Evolutionary conservation across 352 stramenopile genomes (phyloP).

Genomic region (Achlya hypogyna): DNA sequence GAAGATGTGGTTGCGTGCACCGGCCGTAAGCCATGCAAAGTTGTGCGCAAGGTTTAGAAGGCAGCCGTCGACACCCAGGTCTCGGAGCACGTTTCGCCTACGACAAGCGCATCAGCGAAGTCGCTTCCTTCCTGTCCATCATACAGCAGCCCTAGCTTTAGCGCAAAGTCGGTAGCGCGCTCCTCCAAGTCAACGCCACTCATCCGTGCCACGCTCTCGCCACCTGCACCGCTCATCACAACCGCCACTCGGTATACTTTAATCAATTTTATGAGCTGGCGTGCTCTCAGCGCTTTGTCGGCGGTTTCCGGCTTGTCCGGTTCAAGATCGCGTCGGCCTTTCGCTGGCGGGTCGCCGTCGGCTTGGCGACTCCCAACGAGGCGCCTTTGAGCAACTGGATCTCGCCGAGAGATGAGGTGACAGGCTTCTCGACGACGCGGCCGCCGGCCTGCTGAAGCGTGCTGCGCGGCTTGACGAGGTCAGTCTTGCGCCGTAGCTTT

Average conservation of each 20-base stretch:
- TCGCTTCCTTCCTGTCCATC: neutral
- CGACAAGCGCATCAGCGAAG: neutral
- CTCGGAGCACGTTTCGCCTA: constrained; percentile 36
- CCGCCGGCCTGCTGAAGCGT: neutral
- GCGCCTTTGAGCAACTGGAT: neutral
- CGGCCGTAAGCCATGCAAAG: constrained; percentile 57
- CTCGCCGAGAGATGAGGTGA: neutral
- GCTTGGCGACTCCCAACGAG: neutral
- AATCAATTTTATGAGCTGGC: no score
- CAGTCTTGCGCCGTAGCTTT: neutral
- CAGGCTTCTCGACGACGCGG: neutral
- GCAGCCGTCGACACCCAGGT: constrained; percentile 34
- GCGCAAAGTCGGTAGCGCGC: neutral
- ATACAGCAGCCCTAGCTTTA: constrained; percentile 9
- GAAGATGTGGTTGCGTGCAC: constrained; percentile 54
- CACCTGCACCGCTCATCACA: no score
- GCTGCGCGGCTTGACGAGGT: neutral
- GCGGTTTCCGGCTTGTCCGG: no score
- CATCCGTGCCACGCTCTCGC: no score
- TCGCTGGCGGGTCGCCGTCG: neutral
- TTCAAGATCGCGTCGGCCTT: constrained; percentile 1
- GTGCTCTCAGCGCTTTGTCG: no score
- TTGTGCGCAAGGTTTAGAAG: constrained; percentile 54
- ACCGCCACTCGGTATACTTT: no score
- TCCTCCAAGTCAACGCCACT: neutral